These are phyloP conservation scores for Apiotrichum gracile DNA, from an alignment of 1,284 basidiomycete species.

Conservation along the genomic window DNA sequence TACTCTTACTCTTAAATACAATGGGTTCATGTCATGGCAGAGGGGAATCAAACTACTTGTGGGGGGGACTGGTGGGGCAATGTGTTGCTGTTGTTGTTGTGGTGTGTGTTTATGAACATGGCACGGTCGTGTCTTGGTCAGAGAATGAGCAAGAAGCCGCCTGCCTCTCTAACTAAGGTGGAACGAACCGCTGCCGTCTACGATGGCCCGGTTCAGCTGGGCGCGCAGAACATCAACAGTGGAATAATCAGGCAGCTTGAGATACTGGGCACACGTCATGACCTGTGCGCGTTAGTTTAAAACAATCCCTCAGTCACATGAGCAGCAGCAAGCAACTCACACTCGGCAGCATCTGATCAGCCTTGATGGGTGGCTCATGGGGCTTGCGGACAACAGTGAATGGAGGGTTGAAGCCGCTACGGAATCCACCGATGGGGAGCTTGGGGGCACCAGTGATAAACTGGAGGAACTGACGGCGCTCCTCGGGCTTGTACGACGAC, in stretches of 20 bases:
- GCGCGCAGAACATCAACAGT: constrained; percentile 71
- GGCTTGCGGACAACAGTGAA: constrained; percentile 96
- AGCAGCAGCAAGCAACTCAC: too few relatives aligned
- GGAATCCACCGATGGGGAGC: constrained; percentile 92
- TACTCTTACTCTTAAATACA: not conserved
- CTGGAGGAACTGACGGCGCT: constrained; percentile 83
- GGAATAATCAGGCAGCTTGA: constrained; percentile 91
- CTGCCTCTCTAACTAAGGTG: constrained; percentile 90
- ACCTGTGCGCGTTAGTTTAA: not conserved
- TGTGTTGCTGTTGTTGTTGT: not conserved
- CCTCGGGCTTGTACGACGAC: constrained; percentile 65
- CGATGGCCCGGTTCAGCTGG: constrained; percentile 73
- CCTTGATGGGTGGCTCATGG: constrained; percentile 79
- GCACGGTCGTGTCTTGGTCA: not conserved
- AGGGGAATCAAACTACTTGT: not conserved
- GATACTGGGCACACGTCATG: constrained; percentile 51
- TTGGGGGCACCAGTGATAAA: constrained; percentile 96
- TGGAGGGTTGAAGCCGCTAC: constrained; percentile 76
- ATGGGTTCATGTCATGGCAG: not conserved
- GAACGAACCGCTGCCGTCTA: constrained; percentile 89
- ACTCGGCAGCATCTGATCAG: constrained; percentile 92
- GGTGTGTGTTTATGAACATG: not conserved
- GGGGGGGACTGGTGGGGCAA: not conserved
- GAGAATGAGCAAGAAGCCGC: not conserved
- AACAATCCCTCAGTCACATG: too few relatives aligned